phyloP scores from a whole-genome alignment of 352 stramenopile genomes.

The Pythium sukuiense region DNA sequence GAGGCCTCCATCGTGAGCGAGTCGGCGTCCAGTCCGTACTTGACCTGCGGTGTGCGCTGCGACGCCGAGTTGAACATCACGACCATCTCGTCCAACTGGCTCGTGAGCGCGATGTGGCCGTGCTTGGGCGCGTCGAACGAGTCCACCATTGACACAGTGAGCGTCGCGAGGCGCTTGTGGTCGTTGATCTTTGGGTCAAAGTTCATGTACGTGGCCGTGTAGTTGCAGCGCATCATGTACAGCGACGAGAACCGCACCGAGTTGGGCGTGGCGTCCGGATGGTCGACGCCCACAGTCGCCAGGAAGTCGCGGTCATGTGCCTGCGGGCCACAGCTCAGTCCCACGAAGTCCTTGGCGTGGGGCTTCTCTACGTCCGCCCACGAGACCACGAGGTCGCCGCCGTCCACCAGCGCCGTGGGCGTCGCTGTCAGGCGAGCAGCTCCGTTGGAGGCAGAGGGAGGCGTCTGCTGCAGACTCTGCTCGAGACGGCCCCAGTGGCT shows the following conservation, averaged over 20 bases:
- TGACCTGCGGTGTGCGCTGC: constrained; percentile 44
- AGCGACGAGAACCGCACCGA: constrained; percentile 64
- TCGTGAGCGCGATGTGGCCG: constrained; percentile 67
- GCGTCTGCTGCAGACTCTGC: background rate
- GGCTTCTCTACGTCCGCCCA: constrained; percentile 51
- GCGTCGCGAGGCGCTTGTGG: constrained; percentile 37
- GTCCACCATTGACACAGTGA: constrained; percentile 57
- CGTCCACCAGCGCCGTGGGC: constrained; percentile 50
- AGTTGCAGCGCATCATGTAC: constrained; percentile 81
- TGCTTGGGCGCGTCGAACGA: constrained; percentile 62
- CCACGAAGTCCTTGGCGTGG: constrained; percentile 64
- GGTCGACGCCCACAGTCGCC: constrained; percentile 33
- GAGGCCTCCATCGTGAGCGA: constrained; percentile 19
- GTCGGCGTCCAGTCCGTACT: constrained; percentile 20
- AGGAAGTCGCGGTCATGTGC: constrained; percentile 54
- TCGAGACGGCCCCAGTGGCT: constrained; percentile 22
- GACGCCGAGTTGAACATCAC: constrained; percentile 82
- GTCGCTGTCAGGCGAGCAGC: constrained; percentile 34
- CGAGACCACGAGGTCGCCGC: constrained; percentile 71
- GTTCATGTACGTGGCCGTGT: constrained; percentile 62
- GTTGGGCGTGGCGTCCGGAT: constrained; percentile 27
- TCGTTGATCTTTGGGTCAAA: constrained; percentile 45
- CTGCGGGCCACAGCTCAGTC: constrained; percentile 66
- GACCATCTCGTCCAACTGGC: constrained; percentile 59
- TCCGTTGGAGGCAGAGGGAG: background rate